Conservation (phyloP, 495 filamentous ascomycete species). For the Talaromyces borbonicus region DNA sequence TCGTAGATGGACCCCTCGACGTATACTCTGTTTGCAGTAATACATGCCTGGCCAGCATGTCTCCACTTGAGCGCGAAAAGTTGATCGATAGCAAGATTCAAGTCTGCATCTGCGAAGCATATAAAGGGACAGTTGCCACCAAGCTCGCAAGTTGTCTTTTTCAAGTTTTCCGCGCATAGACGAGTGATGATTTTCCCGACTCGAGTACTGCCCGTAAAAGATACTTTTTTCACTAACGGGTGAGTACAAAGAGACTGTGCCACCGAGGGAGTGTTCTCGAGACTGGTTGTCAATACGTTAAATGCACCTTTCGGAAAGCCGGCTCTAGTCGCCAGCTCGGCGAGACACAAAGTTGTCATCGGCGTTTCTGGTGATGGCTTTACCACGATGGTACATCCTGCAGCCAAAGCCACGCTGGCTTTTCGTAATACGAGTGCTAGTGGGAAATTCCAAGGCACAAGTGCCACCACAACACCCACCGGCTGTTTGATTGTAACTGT, state of each 20-base stretch:
- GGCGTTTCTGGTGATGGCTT: slow-evolving; percentile 56
- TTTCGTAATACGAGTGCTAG: slow-evolving; percentile 61
- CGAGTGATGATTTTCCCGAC: slow-evolving; percentile 53
- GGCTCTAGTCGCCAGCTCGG: slow-evolving; percentile 42
- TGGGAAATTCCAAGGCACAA: slow-evolving; percentile 60
- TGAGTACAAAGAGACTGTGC: slow-evolving; percentile 58
- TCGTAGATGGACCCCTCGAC: slow-evolving; percentile 51
- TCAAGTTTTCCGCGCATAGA: slow-evolving; percentile 51
- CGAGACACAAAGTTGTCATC: slow-evolving; percentile 42
- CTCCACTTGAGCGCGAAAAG: slow-evolving; percentile 58
- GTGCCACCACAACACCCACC: slow-evolving; percentile 52
- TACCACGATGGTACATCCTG: slow-evolving; percentile 58
- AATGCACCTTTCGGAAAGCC: slow-evolving; percentile 48
- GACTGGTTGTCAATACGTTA: slow-evolving; percentile 45
- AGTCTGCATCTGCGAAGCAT: slow-evolving; percentile 63
- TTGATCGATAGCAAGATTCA: slow-evolving; percentile 50
- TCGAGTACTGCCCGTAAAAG: slow-evolving; percentile 62
- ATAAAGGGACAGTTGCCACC: slow-evolving; percentile 70
- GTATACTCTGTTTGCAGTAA: slow-evolving; percentile 64
- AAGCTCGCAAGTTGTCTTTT: slow-evolving; percentile 64
- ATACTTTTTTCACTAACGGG: slow-evolving; percentile 56
- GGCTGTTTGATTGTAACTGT: slow-evolving; percentile 64
- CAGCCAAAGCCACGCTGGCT: slow-evolving; percentile 57
- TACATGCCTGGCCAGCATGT: slow-evolving; percentile 62
- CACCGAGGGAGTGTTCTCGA: slow-evolving; percentile 54